Conservation (phyloP, 116 monocot genomes). For the Zostera marina region DNA sequence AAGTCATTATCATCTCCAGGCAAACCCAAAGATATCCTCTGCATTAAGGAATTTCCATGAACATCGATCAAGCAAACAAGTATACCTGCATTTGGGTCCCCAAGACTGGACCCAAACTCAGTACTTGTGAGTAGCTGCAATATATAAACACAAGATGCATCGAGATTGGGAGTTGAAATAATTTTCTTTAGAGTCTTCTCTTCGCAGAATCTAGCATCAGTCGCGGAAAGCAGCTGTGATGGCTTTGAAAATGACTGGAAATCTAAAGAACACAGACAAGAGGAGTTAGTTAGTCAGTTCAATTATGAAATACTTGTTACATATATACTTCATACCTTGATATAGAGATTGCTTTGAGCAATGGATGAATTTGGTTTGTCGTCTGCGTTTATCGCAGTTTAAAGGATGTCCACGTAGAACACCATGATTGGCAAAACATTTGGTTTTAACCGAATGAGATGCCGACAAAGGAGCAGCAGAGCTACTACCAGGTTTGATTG, state of each 20-base stretch:
- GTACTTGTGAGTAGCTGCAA: constrained; percentile 60
- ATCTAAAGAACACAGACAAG: constrained; percentile 24
- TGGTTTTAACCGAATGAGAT: no score
- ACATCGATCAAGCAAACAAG: constrained; percentile 52
- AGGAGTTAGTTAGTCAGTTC: background rate
- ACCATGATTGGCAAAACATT: no score
- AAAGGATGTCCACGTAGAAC: background rate
- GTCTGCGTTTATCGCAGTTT: background rate
- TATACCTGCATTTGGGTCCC: constrained; percentile 47
- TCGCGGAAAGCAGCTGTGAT: constrained; percentile 30
- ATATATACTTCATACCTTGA: constrained; percentile 5
- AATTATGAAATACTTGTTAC: background rate
- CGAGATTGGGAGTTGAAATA: constrained; percentile 24
- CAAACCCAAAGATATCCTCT: constrained; percentile 48
- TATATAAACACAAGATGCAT: constrained; percentile 37
- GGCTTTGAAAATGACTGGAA: constrained; percentile 57
- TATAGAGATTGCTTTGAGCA: background rate
- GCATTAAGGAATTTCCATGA: constrained; percentile 47
- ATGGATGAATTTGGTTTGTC: background rate
- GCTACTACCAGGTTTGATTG: no score
- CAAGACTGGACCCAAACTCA: constrained; percentile 59
- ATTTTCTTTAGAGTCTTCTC: constrained; percentile 17
- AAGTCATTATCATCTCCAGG: constrained; percentile 7
- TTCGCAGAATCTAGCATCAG: constrained; percentile 20
- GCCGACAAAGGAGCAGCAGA: no score